A percentile compares a stretch with the other conserved stretches of the same genome.
Conservation (phyloP, 2,329 filamentous ascomycete genomes). For the Fusarium luffae region DNA sequence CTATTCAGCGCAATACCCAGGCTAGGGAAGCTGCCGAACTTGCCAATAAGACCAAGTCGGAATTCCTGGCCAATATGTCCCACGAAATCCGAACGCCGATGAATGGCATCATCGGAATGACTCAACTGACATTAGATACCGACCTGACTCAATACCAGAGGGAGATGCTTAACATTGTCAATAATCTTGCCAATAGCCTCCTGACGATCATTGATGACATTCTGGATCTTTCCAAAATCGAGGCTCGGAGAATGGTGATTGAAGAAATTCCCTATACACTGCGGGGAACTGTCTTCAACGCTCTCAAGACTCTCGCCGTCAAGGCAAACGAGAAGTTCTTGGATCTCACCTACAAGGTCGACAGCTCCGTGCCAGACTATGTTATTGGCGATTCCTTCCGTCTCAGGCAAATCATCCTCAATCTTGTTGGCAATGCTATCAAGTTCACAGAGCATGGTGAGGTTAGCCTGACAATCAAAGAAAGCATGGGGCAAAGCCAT, state of each 20-base stretch:
- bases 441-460: conserved; percentile 98
- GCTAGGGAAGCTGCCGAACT: conserved; percentile 95
- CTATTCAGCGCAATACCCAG: conserved; percentile 95
- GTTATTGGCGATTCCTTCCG: conserved; percentile 97
- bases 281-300: conserved; percentile 95
- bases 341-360: conserved; percentile 92
- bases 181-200: conserved; percentile 94
- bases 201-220: conserved; percentile 95
- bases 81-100: conserved; percentile 98
- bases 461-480: conserved; percentile 91
- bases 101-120: conserved; percentile 99
- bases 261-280: conserved; percentile 97
- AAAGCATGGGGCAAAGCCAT: conserved; percentile 70
- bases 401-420: conserved; percentile 94
- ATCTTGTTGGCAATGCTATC: conserved; percentile 97
- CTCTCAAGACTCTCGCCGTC: conserved; percentile 94
- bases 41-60: conserved; percentile 97
- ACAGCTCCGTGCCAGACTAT: conserved; percentile 92
- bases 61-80: conserved; percentile 98
- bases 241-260: conserved; percentile 97
- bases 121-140: conserved; percentile 93
- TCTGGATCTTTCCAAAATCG: conserved; percentile 81
- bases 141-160: conserved; percentile 94
- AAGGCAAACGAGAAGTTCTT: conserved; percentile 97
- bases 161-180: conserved; percentile 98